Evolutionary conservation across 192 early-diverging fungal genomes (phyloP), one percentile per base, ranked within the genome.

Genomic region (Linnemannia zychae): DNA sequence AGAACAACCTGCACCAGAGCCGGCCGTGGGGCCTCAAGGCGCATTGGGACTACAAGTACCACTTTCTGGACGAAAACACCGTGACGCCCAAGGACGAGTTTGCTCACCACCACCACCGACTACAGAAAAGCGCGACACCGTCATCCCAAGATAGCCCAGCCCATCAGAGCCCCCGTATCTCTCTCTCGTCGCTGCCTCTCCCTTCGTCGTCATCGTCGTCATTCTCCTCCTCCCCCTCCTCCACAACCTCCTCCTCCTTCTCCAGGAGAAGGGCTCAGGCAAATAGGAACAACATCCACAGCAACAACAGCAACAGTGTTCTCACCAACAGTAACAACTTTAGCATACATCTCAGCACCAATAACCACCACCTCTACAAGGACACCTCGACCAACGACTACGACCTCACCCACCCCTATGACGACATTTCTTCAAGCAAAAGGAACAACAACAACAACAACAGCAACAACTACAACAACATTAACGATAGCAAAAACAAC

Each of bases 31-130:
- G 78, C 11, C 79, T 80, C 20, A 79, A 80, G 28, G 75, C 84
- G 16, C 79, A 79, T 46, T 87, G 75, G 78, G 79, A 80, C 31
- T 74, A 65, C 65, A 79, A 81, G 53, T 71, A 75, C 38, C 83
- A 86, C 37, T 79, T 86, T 71, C 70, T 86, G 15, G 79, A 79
- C 36, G 79, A 80, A 60, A 79, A 87, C 50, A 87, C 75, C 7
- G 78, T 87, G n/a, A 80, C 75, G 22, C 84, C 78, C 49, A 87
- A 80, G 44, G 81, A 84, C 36, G 81, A 84, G 50, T 84, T 75
- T 40, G 81, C 53, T 4, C 81, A 84, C 49, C 81, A 84, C 3
- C 81, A 84, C 49, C 81, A 84, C 50, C 81, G 81, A 20, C 72
- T 84, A 1, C 70, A 84, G 20, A 84, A 76, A 60, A 78, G 67